Conservation (phyloP, 805 yeast species). For the Starmerella asiatica region DNA sequence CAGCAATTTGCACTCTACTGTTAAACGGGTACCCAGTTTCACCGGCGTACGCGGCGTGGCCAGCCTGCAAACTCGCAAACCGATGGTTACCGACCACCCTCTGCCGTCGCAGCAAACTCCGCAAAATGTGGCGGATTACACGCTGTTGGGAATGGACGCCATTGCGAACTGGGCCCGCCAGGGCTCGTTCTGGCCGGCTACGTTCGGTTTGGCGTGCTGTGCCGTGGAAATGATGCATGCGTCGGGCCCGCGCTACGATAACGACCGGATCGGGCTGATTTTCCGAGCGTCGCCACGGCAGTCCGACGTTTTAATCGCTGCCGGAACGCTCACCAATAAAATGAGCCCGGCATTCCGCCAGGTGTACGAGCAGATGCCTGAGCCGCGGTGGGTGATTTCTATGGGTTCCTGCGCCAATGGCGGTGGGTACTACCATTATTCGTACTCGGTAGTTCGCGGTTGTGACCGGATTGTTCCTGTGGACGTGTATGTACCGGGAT, state of each 20-base stretch:
- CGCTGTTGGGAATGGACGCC: constrained; percentile 66
- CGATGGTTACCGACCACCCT: constrained; percentile 53
- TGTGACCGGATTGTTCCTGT: constrained; percentile 82
- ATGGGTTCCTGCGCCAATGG: constrained; percentile 94
- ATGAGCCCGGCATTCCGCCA: constrained; percentile 91
- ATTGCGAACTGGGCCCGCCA: constrained; percentile 85
- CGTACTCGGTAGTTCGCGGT: constrained; percentile 79
- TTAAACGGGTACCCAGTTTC: too few species aligned
- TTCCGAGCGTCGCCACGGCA: constrained; percentile 91
- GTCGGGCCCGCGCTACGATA: constrained; percentile 82
- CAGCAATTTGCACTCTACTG: too few species aligned
- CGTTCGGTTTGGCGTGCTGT: constrained; percentile 85
- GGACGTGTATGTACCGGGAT: constrained; percentile 82
- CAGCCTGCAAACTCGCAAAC: constrained; percentile 21
- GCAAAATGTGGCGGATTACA: constrained; percentile 57
- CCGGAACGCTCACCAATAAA: constrained; percentile 81
- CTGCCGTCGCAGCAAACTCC: constrained; percentile 52
- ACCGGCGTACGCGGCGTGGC: constrained; percentile 12
- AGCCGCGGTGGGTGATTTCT: constrained; percentile 86
- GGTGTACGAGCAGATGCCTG: constrained; percentile 90
- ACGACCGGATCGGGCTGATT: constrained; percentile 82
- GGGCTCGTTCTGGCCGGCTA: constrained; percentile 86
- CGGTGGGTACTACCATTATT: constrained; percentile 84
- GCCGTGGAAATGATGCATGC: constrained; percentile 95
- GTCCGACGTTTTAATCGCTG: constrained; percentile 82